phyloP scores from a whole-genome alignment of 306 rosid species.

The Quercus cerris region DNA sequence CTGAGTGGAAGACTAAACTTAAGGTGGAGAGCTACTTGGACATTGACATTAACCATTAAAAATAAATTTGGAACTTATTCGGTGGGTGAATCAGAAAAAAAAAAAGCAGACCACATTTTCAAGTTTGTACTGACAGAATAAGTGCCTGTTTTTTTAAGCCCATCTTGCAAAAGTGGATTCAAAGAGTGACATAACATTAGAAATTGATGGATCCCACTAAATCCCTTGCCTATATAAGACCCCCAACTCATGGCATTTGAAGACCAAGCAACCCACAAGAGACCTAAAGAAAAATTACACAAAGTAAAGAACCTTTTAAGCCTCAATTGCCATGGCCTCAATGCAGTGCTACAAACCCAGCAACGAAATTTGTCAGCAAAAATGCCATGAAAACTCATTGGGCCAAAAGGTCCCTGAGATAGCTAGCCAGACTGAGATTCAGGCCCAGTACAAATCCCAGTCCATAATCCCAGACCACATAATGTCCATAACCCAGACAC shows the following conservation, averaged over 20 bases:
- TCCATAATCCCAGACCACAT: neutral
- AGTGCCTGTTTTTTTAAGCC: neutral
- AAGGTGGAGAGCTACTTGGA: neutral
- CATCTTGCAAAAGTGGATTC: conserved; percentile 21
- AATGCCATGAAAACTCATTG: neutral
- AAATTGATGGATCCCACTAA: neutral
- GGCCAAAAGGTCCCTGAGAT: conserved; percentile 8
- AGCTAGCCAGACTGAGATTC: neutral
- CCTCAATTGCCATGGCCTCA: conserved; percentile 23
- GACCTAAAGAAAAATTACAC: neutral
- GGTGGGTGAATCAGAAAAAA: conserved; percentile 12
- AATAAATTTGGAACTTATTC: conserved; percentile 31
- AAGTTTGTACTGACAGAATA: neutral
- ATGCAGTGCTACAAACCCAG: conserved; percentile 17
- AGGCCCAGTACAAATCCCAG: neutral
- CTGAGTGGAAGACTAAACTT: neutral
- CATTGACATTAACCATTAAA: neutral
- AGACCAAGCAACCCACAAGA: neutral
- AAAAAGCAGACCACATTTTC: neutral
- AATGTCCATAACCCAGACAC: neutral
- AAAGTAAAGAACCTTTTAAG: neutral
- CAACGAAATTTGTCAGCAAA: conserved; percentile 9
- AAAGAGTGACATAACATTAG: neutral
- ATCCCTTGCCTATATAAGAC: conserved; percentile 3
- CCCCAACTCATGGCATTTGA: neutral